These are phyloP conservation scores for Ogataea paradorogensis DNA, from an alignment of 805 yeast species.

Conservation along the genomic window DNA sequence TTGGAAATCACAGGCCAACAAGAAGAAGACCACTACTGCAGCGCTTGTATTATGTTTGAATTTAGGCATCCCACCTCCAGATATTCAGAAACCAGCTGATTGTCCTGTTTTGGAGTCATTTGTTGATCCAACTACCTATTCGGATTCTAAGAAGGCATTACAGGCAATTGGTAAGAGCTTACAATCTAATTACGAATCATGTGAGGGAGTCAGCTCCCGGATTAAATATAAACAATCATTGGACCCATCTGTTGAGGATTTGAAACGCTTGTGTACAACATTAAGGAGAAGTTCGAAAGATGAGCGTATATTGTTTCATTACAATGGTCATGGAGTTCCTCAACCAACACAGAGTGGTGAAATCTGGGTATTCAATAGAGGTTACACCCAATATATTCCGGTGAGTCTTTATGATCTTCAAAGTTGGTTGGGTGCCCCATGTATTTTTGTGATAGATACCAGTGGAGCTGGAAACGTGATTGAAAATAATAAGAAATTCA, in stretches of 20 bases:
- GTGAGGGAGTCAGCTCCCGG: conserved; percentile 57
- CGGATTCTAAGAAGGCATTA: conserved; percentile 86
- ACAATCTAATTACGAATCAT: conserved; percentile 84
- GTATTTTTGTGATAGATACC: conserved; percentile 92
- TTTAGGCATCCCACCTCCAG: conserved; percentile 97
- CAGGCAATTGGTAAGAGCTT: conserved; percentile 87
- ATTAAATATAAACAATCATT: conserved; percentile 87
- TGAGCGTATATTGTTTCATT: conserved; percentile 89
- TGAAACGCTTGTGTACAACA: conserved; percentile 86
- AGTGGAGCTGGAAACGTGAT: conserved; percentile 93
- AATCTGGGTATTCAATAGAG: conserved; percentile 96
- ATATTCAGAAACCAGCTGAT: conserved; percentile 86
- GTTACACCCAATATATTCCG: conserved; percentile 96
- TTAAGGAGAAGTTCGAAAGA: conserved; percentile 88
- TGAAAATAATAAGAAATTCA: conserved; percentile 82
- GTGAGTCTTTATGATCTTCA: conserved; percentile 93
- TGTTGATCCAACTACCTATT: conserved; percentile 80
- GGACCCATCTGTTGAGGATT: conserved; percentile 95
- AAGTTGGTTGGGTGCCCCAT: conserved; percentile 97
- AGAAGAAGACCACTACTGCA: conserved; percentile 91
- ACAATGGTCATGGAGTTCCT: conserved; percentile 98
- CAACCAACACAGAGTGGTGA: conserved; percentile 96
- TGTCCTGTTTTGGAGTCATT: conserved; percentile 91
- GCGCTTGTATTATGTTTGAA: conserved; percentile 89
- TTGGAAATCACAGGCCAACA: conserved; percentile 88